Base-by-base conservation (phyloP, 345 rosid genomes). In the Gossypium raimondii region DNA sequence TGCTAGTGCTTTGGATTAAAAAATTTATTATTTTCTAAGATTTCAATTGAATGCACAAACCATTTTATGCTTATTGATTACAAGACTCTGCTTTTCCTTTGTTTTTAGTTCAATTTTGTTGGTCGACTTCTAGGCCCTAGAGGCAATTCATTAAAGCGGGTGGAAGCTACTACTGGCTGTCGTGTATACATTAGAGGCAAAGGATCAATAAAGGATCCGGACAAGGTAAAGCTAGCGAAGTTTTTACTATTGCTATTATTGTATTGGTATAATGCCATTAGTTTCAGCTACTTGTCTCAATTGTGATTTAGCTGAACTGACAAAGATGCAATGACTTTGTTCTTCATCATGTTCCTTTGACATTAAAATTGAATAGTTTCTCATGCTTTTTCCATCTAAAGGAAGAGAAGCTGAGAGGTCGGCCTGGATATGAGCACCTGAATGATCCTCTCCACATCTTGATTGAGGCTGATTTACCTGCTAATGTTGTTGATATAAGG, bases 171-270 rank as follows among this genome's bases (percentile, higher is more conserved):
- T 22, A 95, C 99, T 0, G 98, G 98, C 47, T 95, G 99, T 79
- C 99, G 97, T 16, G 94, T 95, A 41, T 93, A 81, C 84, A 93
- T 95, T 76, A 90, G 99, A 86, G 99, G 99, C 75, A 95, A 90
- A 78, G 99, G 99, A 47, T 95, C 99, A 67, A 95, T 95, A 76
- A 95, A 95, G 79, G 99, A 95, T 80, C 98, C 94, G 45, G 99
- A 91, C 81, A 93, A 93, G 88, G 99, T 93, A 58, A 58, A 58
- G 62, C 62, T 22, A 58, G 8, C 62, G 1, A 58, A 11, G 34
- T 12, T 58, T 11, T 18, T 58, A 22, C 2, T 24, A 11, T 22
- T 58, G 7, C 11, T 58, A 16, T 22, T 58, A 10, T 24, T 58
- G 62, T 58, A 58, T 1, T 22, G 62, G 34, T 58, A 11, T 58